These are phyloP conservation scores for Gaultheria prostrata DNA, from an alignment of 148 eudicot species.

Conservation along the genomic window DNA sequence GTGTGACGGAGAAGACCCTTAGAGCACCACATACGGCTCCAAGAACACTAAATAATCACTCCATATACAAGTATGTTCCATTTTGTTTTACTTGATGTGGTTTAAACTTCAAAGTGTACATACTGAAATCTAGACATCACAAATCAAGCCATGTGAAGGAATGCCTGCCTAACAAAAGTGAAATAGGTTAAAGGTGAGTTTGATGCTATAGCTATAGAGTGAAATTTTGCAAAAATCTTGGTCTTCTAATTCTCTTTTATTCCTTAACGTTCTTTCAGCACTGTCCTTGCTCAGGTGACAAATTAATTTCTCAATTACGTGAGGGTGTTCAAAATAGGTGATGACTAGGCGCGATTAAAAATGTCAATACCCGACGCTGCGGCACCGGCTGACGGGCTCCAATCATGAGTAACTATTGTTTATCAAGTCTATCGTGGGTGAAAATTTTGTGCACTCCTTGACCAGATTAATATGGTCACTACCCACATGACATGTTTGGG, in stretches of 20 bases:
- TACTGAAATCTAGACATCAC: background rate
- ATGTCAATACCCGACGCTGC: background rate
- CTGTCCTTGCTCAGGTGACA: background rate
- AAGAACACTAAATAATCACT: no score
- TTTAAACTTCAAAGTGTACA: no score
- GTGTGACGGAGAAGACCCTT: no score
- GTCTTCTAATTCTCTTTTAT: background rate
- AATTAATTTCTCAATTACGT: background rate
- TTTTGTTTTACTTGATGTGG: no score
- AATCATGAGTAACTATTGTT: no score
- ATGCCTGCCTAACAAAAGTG: background rate
- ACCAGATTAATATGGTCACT: background rate
- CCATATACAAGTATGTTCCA: no score
- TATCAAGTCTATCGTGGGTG: background rate
- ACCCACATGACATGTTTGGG: slow-evolving; percentile 9
- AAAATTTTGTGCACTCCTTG: background rate
- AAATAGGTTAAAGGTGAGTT: background rate
- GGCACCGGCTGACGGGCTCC: no score
- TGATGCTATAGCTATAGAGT: background rate
- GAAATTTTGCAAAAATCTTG: background rate
- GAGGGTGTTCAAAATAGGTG: background rate
- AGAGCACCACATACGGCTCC: no score
- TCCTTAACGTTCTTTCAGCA: background rate
- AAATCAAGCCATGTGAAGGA: background rate
- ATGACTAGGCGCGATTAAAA: background rate